Base-by-base conservation (phyloP, 1,139 yeast species). In the Pichia sp. region DNA sequence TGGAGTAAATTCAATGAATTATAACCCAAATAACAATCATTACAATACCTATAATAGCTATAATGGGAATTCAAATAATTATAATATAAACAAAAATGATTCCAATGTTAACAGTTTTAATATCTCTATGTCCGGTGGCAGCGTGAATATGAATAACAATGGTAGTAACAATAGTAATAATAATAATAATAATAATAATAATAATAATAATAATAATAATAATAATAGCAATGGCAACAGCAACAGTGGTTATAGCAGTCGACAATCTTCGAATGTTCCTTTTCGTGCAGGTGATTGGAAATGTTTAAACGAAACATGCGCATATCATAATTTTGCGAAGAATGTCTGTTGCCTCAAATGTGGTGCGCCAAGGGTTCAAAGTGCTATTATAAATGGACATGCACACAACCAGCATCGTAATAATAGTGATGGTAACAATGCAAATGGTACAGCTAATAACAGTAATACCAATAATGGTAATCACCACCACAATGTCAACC, bases 221-320 rank as follows among this genome's bases (percentile, higher is more conserved):
- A 51, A 51, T 26, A 54, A 57, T 42, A 58, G 57, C 42, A 52
- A 55, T 47, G 55, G 57, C 31, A 48, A 44, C 41, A 49, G 50
- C 22, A 56, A 53, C 41, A 53, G 44, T 41, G 52, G 49, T 44
- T 52, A 48, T 34, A 55, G 48, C 30, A 58, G 61, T 48, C 44
- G 55, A 23, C 60, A 54, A 40, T 55, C 65, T 9, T 64, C 68
- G 44, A 73, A 78, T 56, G 95, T 90, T 12, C 97, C 97, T 16
- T 91, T 91, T 69, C 79, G 97, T 62, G 97, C 97, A 2, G 97
- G 98, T 46, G 98, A 91, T 69, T 91, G 97, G 97, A 90, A 89
- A 67, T 90, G 97, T 73, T 72, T 79, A 30, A 79, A 78, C 58
- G 95, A 86, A 51, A 76, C 80, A 36, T 91, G 97, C 67, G 78